A percentile compares a stretch with the other conserved stretches of the same genome.
Evolutionary conservation across 2,329 filamentous ascomycete genomes (phyloP).

Genomic region (Alternaria atra): DNA sequence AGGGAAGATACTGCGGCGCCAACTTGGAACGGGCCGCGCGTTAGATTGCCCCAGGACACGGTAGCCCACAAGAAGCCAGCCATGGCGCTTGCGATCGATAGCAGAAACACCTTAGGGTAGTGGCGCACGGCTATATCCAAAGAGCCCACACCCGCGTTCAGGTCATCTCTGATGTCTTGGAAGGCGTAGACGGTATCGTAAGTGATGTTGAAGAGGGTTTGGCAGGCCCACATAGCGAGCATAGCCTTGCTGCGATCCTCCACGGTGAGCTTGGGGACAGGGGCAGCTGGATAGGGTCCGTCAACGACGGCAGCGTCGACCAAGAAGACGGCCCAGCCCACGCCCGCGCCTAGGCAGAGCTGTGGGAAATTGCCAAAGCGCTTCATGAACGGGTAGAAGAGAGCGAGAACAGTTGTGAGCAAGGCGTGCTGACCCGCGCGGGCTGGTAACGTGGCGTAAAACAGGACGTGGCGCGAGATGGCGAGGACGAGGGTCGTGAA

Average conservation of each 20-base stretch:
- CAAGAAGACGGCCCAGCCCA: constrained; percentile 16
- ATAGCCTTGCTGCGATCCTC: constrained; percentile 10
- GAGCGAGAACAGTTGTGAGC: constrained; percentile 55
- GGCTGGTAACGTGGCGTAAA: background rate
- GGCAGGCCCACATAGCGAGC: constrained; percentile 6
- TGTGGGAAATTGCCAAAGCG: constrained; percentile 64
- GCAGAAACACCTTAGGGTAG: constrained; percentile 7
- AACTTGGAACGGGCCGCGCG: background rate
- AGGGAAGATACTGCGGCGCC: constrained; percentile 3
- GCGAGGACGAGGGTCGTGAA: constrained; percentile 5
- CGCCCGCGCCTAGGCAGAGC: constrained; percentile 57
- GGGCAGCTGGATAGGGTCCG: background rate
- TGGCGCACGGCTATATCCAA: constrained; percentile 26
- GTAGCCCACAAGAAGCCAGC: constrained; percentile 10
- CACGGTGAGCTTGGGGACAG: background rate
- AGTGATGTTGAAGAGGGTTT: constrained; percentile 11
- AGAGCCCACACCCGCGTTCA: constrained; percentile 43
- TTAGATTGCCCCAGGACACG: constrained; percentile 7
- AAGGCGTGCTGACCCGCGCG: constrained; percentile 44
- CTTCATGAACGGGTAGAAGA: constrained; percentile 62
- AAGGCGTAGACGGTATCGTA: constrained; percentile 52
- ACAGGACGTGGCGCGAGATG: constrained; percentile 1
- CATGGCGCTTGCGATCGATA: constrained; percentile 11
- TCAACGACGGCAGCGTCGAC: constrained; percentile 10
- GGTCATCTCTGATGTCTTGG: constrained; percentile 49